phyloP scores from a whole-genome alignment of 345 rosid species.

The rapeseed (Brassica napus) region Da-Ae NC_063448.1:17306001-17306500 shows the following conservation, averaged over 20 bases:
- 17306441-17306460: conserved; percentile 93
- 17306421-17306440: conserved; percentile 82
- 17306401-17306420: conserved; percentile 89
- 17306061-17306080: conserved; percentile 94
- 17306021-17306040: conserved; percentile 52
- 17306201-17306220: conserved; percentile 4
- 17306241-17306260: conserved; percentile 4
- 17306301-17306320: conserved; percentile 94
- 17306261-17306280: conserved; percentile 6
- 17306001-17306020: conserved; percentile 1
- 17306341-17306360: conserved; percentile 88
- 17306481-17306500: neutral
- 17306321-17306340: conserved; percentile 87
- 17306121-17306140: conserved; percentile 71
- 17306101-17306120: conserved; percentile 92
- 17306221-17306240: neutral
- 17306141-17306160: conserved; percentile 82
- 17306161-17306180: conserved; percentile 90
- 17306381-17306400: conserved; percentile 88
- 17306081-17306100: conserved; percentile 94
- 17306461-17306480: conserved; percentile 69
- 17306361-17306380: conserved; percentile 91
- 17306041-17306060: conserved; percentile 91
- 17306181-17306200: conserved; percentile 90
- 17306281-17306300: conserved; percentile 97